Evolutionary conservation across 1,284 basidiomycete species (phyloP).

Genomic region (Irpex sp.): DNA sequence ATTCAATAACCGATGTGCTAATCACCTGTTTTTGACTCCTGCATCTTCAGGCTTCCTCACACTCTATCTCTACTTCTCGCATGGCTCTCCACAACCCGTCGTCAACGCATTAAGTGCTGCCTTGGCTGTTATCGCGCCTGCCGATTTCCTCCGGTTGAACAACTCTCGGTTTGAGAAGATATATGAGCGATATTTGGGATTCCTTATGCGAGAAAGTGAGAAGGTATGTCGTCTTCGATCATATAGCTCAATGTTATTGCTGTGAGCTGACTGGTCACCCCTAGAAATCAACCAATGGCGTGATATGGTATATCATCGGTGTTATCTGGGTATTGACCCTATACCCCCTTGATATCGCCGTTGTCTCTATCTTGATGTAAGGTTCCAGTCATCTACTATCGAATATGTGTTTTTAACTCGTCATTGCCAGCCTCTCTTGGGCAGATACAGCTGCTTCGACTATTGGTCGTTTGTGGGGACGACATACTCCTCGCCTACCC

Average conservation of each 20-base stretch:
- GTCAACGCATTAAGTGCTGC: constrained; percentile 63
- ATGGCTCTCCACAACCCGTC: constrained; percentile 55
- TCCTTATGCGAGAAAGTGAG: constrained; percentile 93
- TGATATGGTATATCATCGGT: constrained; percentile 94
- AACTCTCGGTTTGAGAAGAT: constrained; percentile 65
- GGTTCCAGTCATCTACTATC: constrained; percentile 22
- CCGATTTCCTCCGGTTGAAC: constrained; percentile 79
- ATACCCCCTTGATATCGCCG: constrained; percentile 86
- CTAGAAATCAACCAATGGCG: constrained; percentile 77
- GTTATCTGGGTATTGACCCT: constrained; percentile 79
- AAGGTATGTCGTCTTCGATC: constrained; percentile 43
- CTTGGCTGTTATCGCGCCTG: constrained; percentile 68
- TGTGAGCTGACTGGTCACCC: too few species aligned
- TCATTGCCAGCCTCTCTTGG: constrained; percentile 78
- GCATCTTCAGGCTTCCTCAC: constrained; percentile 75
- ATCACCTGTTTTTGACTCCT: not conserved
- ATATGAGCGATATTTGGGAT: constrained; percentile 80
- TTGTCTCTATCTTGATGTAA: constrained; percentile 85
- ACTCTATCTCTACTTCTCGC: constrained; percentile 68
- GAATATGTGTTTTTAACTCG: constrained; percentile 1
- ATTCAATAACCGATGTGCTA: constrained; percentile 1
- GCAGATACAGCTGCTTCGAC: constrained; percentile 96
- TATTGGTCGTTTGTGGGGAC: constrained; percentile 84
- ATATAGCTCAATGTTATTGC: not conserved
- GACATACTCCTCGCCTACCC: constrained; percentile 74